Percentiles rank a stretch among this genome's conserved stretches.
phyloP scores from a whole-genome alignment of 768 basidiomycete species.

The Trametes meyenii region DNA sequence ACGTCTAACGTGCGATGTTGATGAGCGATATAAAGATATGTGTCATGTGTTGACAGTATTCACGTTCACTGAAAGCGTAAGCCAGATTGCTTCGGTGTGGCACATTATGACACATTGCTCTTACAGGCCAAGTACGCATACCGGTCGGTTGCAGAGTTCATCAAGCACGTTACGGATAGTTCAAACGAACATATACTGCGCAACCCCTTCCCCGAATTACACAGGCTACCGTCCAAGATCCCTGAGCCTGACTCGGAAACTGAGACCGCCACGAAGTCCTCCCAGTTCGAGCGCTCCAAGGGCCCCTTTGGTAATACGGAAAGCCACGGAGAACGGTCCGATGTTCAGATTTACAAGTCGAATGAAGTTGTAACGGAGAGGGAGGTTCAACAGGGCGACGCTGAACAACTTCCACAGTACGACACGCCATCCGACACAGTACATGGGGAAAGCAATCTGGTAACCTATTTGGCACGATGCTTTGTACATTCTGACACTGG shows the following conservation, averaged over 20 bases:
- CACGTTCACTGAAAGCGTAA: conserved; percentile 60
- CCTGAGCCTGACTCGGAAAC: conserved; percentile 28
- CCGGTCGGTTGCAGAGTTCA: conserved; percentile 58
- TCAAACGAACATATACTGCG: conserved; percentile 40
- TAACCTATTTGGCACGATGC: neutral
- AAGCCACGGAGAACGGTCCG: conserved; percentile 13
- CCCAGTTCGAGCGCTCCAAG: neutral
- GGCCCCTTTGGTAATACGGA: neutral
- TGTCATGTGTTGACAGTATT: conserved; percentile 78
- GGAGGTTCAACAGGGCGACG: conserved; percentile 33
- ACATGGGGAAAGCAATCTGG: neutral
- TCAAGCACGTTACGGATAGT: conserved; percentile 52
- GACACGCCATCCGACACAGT: neutral
- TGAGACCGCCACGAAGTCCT: neutral
- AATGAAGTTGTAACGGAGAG: conserved; percentile 35
- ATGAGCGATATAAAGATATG: conserved; percentile 47
- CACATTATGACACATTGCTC: neutral
- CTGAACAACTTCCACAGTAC: conserved; percentile 19
- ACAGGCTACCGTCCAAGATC: conserved; percentile 34
- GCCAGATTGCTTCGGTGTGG: conserved; percentile 20
- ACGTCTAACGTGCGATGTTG: conserved; percentile 1
- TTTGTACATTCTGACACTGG: neutral
- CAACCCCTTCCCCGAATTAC: conserved; percentile 52
- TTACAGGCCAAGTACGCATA: conserved; percentile 61
- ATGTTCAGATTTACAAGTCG: conserved; percentile 34